A percentile compares a stretch with the other conserved stretches of the same genome.
These are phyloP conservation scores for Pseudogymnoascus sp. DNA, from an alignment of 2,329 filamentous ascomycete genomes.

Conservation along the genomic window DNA sequence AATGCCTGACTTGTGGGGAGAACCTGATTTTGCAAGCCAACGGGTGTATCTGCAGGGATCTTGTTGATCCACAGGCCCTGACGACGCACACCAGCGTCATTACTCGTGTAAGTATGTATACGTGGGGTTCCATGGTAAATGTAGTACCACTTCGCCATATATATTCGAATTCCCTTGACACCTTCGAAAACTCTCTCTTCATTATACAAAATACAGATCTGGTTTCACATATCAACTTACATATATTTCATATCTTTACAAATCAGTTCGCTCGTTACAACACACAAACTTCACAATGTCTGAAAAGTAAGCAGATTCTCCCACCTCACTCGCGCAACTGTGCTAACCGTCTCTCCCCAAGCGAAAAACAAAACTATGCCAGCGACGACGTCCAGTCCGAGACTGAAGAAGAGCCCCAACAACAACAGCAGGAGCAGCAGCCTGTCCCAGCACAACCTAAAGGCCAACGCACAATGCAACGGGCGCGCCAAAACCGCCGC, in stretches of 20 bases:
- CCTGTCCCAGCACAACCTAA: conserved; percentile 27
- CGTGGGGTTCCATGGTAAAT: not conserved
- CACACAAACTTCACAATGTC: conserved; percentile 22
- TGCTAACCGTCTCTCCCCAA: conserved; percentile 17
- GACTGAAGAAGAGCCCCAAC: conserved; percentile 35
- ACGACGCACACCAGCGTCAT: not conserved
- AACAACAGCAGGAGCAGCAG: conserved; percentile 22
- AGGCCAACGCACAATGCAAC: conserved; percentile 12
- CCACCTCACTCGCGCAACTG: conserved; percentile 13
- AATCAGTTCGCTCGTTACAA: not conserved
- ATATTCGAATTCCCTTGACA: not conserved
- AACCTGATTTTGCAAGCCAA: not conserved
- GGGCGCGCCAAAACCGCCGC: conserved; percentile 10
- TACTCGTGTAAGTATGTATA: not conserved
- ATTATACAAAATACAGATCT: not conserved
- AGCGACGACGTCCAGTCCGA: conserved; percentile 31
- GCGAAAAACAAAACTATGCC: conserved; percentile 14
- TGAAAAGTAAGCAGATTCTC: conserved; percentile 18
- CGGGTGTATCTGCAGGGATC: not conserved
- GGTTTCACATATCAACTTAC: not conserved
- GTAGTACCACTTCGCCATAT: not conserved
- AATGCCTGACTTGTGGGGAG: not conserved
- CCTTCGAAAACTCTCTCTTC: not conserved
- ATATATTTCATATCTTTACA: not conserved
- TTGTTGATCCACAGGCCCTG: not conserved